Evolutionary conservation across 768 basidiomycete species (phyloP).

Genomic region (Serendipita sp.): DNA sequence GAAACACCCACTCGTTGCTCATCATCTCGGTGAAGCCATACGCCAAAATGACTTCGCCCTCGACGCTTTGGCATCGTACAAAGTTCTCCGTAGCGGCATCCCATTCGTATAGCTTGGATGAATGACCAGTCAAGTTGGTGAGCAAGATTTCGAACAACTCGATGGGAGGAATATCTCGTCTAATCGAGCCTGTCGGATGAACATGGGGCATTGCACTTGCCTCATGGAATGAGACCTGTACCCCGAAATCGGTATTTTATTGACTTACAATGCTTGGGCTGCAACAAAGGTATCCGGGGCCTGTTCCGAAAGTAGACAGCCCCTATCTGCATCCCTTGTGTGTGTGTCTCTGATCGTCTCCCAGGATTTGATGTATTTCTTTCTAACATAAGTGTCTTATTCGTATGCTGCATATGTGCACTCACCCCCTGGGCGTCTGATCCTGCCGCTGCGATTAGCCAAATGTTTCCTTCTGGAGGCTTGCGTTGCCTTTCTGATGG

Average conservation of each 20-base stretch:
- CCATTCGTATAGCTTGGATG: slow-evolving; percentile 55
- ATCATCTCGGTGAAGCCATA: slow-evolving; percentile 43
- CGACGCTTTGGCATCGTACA: slow-evolving; percentile 26
- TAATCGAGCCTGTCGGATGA: slow-evolving; percentile 23
- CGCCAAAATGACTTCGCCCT: slow-evolving; percentile 28
- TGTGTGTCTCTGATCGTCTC: background rate
- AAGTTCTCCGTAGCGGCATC: slow-evolving; percentile 41
- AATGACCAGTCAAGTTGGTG: slow-evolving; percentile 45
- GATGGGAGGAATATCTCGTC: slow-evolving; percentile 30
- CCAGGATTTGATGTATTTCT: background rate
- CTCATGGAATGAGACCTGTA: slow-evolving; percentile 1
- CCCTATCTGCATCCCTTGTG: background rate
- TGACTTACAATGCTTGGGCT: slow-evolving; percentile 43
- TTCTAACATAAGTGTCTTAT: background rate
- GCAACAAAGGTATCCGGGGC: slow-evolving; percentile 34
- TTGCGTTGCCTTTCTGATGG: background rate
- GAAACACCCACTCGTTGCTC: slow-evolving; percentile 35
- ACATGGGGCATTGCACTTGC: slow-evolving; percentile 35
- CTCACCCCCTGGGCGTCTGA: slow-evolving; percentile 4
- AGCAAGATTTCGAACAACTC: slow-evolving; percentile 41
- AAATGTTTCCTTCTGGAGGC: background rate
- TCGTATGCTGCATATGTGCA: background rate
- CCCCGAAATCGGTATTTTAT: slow-evolving; percentile 3
- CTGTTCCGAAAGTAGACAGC: slow-evolving; percentile 52
- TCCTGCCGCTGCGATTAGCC: background rate